Conservation (phyloP, 352 stramenopile species). For the Phytophthora ramorum region DNA sequence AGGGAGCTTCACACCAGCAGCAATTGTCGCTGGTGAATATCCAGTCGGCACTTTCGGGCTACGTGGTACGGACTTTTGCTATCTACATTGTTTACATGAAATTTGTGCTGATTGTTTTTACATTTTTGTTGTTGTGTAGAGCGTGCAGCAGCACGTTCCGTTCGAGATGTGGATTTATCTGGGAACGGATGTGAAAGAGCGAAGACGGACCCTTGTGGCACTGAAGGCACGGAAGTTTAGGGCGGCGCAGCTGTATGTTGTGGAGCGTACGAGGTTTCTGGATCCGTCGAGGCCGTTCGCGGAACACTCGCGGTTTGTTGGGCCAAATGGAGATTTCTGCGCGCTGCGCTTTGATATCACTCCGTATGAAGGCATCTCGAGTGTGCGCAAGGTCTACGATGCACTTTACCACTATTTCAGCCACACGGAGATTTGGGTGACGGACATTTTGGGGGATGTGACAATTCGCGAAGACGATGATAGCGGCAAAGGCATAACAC, state of each 20-base stretch:
- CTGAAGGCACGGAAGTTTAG: slow-evolving; percentile 42
- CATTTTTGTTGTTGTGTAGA: slow-evolving; percentile 22
- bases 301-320: slow-evolving; percentile 55
- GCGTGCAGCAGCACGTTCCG: slow-evolving; percentile 40
- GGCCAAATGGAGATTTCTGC: slow-evolving; percentile 46
- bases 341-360: slow-evolving; percentile 57
- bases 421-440: slow-evolving; percentile 67
- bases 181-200: slow-evolving; percentile 33
- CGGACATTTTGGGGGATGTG: slow-evolving; percentile 58
- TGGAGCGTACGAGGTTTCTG: slow-evolving; percentile 45
- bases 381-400: slow-evolving; percentile 55
- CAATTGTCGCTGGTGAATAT: slow-evolving; percentile 42
- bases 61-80: slow-evolving; percentile 21
- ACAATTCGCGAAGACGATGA: slow-evolving; percentile 67
- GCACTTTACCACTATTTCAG: slow-evolving; percentile 53
- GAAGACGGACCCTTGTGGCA: slow-evolving; percentile 37
- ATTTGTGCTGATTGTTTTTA: background rate
- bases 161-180: slow-evolving; percentile 58
- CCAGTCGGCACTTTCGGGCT: slow-evolving; percentile 41
- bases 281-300: slow-evolving; percentile 47
- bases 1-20: slow-evolving; percentile 17
- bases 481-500: slow-evolving; percentile 47
- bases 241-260: slow-evolving; percentile 41
- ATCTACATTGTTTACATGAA: background rate
- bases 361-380: slow-evolving; percentile 41